Evolutionary conservation across 2,329 filamentous ascomycete species (phyloP), one percentile per base, ranked within the genome.

Genomic region (Magnaporthiopsis incrustans): DNA sequence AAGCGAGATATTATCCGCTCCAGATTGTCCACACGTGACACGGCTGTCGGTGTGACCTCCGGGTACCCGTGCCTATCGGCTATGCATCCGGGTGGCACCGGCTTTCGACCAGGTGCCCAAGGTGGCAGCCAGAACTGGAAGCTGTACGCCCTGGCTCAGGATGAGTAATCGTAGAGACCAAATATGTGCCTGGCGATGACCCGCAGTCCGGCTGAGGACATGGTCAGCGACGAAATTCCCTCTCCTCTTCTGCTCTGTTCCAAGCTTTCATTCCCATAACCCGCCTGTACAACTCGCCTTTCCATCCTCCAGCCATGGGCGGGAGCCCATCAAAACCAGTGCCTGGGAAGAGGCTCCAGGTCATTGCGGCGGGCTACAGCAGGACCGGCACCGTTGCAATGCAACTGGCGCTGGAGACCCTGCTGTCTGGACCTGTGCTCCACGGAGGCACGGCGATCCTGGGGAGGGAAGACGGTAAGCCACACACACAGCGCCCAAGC

Each of bases 381-480:
- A 75, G 81, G 61, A 83, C 81, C 1, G 81, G 81, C 18, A 83
- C 80, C 1, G 73, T 81, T 12, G 82, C 82, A 30, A 79, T 82
- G 73, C 77, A 77, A 44, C 68, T 77, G 56, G 81, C 81, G 1
- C 71, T 83, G 11, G 75, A 74, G 65, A 78, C 77, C 64, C 74
- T 83, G 4, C 76, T 82, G 7, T 69, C 79, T 53, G 80, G 78
- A 0, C 81, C 81, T 3, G 76, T 79, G 58, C 77, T 80, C 68
- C 81, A 84, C 66, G 78, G 79, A 61, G 81, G 81, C 30, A 81
- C 73, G 1, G 73, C 75, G 57, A 66, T 76, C 6, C 65, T 77
- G 11, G 66, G 70, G 1, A 71, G 74, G 27, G 73, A 77, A 64
- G 74, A 77, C 35, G 70, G 75, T 76, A 67, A 57, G 68, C 59